Conservation (phyloP, 345 rosid genomes). For the Anastatica hierochuntica region DNA sequence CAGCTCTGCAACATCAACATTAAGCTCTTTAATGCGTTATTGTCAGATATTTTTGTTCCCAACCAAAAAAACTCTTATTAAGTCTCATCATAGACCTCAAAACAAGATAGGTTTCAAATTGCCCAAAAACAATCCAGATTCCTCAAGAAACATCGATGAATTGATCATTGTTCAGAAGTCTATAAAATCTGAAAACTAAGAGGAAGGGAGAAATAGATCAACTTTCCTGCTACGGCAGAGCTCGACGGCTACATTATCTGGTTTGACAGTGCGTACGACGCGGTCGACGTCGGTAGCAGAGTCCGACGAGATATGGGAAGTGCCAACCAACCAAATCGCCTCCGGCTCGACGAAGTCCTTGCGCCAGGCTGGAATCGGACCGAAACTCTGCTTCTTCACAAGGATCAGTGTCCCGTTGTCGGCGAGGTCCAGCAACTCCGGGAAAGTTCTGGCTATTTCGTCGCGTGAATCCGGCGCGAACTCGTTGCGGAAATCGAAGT, state of each 20-base stretch:
- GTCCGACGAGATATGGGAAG: conserved; percentile 48
- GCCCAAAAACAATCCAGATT: neutral
- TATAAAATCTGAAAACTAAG: neutral
- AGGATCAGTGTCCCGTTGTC: conserved; percentile 47
- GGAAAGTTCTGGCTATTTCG: conserved; percentile 37
- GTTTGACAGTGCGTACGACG: conserved; percentile 50
- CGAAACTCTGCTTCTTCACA: conserved; percentile 49
- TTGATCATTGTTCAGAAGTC: neutral
- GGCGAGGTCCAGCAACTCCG: conserved; percentile 57
- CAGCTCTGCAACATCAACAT: conserved; percentile 62
- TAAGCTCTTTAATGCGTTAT: conserved; percentile 43
- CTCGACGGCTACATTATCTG: conserved; percentile 86
- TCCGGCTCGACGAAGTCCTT: conserved; percentile 67
- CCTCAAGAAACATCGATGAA: neutral
- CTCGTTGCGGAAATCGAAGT: conserved; percentile 57
- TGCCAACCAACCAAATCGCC: conserved; percentile 68
- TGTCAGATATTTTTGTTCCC: conserved; percentile 22
- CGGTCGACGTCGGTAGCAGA: conserved; percentile 65
- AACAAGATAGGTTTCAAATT: neutral
- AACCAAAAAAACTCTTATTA: neutral
- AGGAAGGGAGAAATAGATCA: neutral
- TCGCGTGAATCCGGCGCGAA: conserved; percentile 45
- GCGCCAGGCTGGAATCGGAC: conserved; percentile 79
- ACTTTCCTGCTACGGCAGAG: conserved; percentile 92
- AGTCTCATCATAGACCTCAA: neutral